Evolutionary conservation across 768 basidiomycete species (phyloP).

Genomic region (Lentinus tigrinus): DNA sequence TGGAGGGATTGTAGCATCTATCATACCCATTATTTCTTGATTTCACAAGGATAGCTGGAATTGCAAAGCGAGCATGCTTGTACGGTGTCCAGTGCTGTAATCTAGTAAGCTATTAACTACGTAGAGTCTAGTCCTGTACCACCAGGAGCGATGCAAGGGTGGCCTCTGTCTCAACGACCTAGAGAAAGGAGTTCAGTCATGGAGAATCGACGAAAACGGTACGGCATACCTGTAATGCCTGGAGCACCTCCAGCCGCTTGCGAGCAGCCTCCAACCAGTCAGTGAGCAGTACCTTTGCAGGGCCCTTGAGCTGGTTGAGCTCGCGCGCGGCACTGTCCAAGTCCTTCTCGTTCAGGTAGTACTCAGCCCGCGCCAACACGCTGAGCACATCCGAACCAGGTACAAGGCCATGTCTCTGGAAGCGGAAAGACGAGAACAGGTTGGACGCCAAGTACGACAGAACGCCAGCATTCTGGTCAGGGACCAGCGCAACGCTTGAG

Average conservation of each 20-base stretch:
- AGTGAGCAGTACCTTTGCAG: slow-evolving; percentile 65
- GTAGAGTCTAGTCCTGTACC: slow-evolving; percentile 31
- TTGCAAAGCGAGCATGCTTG: background rate
- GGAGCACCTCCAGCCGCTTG: slow-evolving; percentile 84
- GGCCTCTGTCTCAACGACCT: slow-evolving; percentile 85
- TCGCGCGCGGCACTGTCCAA: slow-evolving; percentile 87
- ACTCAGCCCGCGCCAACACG: slow-evolving; percentile 85
- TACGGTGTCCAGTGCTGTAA: slow-evolving; percentile 4
- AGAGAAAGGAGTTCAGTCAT: background rate
- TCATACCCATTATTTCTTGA: background rate
- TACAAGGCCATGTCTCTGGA: slow-evolving; percentile 77
- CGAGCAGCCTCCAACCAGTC: slow-evolving; percentile 95
- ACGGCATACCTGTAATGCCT: slow-evolving; percentile 74
- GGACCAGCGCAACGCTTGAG: slow-evolving; percentile 87
- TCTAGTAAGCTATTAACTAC: slow-evolving; percentile 18
- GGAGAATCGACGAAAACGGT: background rate
- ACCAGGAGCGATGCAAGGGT: slow-evolving; percentile 79
- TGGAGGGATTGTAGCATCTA: background rate
- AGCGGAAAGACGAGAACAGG: slow-evolving; percentile 70
- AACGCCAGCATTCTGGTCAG: slow-evolving; percentile 85
- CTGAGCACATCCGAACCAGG: slow-evolving; percentile 84
- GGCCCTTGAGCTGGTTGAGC: slow-evolving; percentile 85
- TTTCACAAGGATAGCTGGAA: background rate
- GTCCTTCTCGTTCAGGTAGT: slow-evolving; percentile 89
- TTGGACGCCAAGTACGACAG: slow-evolving; percentile 85